Percentiles rank a stretch among this genome's conserved stretches.
These are phyloP conservation scores for Kodamaea anthophila DNA, from an alignment of 1,139 yeast genomes.

Conservation along the genomic window DNA sequence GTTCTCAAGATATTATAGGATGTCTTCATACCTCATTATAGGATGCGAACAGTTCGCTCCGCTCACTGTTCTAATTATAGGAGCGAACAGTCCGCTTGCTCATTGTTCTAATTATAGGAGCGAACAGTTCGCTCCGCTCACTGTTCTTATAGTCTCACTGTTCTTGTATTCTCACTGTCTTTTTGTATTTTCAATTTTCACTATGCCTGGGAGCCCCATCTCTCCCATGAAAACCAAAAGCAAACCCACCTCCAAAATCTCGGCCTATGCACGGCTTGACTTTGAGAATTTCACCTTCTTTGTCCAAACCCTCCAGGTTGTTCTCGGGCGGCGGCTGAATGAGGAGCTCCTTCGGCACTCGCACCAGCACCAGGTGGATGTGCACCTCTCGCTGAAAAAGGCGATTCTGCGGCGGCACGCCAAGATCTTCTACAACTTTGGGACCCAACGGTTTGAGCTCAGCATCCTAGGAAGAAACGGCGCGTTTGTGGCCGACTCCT, in stretches of 20 bases:
- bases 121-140: too few relatives aligned
- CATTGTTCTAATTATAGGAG: too few relatives aligned
- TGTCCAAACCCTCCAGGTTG: constrained; percentile 91
- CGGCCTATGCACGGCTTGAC: constrained; percentile 91
- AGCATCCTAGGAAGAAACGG: constrained; percentile 92
- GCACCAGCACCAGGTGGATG: constrained; percentile 64
- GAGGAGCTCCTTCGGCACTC: constrained; percentile 38
- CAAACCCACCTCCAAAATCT: constrained; percentile 46
- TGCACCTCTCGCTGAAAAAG: constrained; percentile 83
- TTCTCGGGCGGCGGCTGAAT: constrained; percentile 83
- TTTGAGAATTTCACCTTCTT: constrained; percentile 90
- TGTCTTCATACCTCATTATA: too few relatives aligned
- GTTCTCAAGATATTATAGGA: too few relatives aligned
- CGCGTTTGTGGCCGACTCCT: constrained; percentile 86
- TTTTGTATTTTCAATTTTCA: too few relatives aligned
- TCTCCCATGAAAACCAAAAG: too few relatives aligned
- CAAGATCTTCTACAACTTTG: constrained; percentile 89
- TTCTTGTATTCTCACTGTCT: too few relatives aligned
- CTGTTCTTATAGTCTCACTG: too few relatives aligned
- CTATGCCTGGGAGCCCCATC: too few relatives aligned
- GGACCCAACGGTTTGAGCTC: constrained; percentile 85
- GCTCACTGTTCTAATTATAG: too few relatives aligned
- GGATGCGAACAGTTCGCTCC: too few relatives aligned
- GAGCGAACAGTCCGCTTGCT: too few relatives aligned
- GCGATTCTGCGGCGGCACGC: constrained; percentile 93